Evolutionary conservation across 75 land plant species (phyloP), one percentile per base, ranked within the genome.

Genomic region (Cunninghamia lanceolata): DNA sequence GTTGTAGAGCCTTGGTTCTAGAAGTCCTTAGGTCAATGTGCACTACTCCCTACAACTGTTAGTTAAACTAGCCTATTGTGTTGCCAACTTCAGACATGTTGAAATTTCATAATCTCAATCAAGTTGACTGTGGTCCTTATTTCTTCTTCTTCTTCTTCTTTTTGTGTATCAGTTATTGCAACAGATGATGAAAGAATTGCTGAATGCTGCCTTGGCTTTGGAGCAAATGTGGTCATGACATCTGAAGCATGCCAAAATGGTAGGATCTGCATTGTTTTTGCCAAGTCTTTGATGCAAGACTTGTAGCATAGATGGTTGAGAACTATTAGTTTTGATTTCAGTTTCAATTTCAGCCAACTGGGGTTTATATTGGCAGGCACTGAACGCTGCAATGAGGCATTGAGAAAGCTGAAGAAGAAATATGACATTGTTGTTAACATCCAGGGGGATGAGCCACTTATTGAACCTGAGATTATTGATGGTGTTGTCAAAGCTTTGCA

Each of bases 161-260:
- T 85, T 46, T 53, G 14, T 35, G 32, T 15, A 88, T 34, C 87
- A 97, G 98, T 96, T 91, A 94, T 96, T 86, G 99, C 99, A 71
- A 98, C 99, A n/a, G 99, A 98, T 91, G 99, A 98, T 92, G 96
- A 94, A 71, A 93, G 92, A 85, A 96, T 98, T 91, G 99, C 96
- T 42, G 95, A 93, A 52, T 96, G 96, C 88, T 96, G 97, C 86
- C 90, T 90, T 89, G 90, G 84, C 85, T 98, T 98, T 93, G 99
- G 99, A 46, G 99, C 99, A 52, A 91, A 94, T 86, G 99, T 98
- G 52, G 88, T 98, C 79, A 98, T 98, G 97, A 96, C 99, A 53
- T 95, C 99, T 82, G 95, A 91, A 85, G 86, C 91, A 21, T 98
- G 99, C 85, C 90, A 80, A 85, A 98, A 98, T 92, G 99, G 99